Evolutionary conservation across 352 stramenopile genomes (phyloP).

Genomic region (Thalassiosira ordinaria): DNA sequence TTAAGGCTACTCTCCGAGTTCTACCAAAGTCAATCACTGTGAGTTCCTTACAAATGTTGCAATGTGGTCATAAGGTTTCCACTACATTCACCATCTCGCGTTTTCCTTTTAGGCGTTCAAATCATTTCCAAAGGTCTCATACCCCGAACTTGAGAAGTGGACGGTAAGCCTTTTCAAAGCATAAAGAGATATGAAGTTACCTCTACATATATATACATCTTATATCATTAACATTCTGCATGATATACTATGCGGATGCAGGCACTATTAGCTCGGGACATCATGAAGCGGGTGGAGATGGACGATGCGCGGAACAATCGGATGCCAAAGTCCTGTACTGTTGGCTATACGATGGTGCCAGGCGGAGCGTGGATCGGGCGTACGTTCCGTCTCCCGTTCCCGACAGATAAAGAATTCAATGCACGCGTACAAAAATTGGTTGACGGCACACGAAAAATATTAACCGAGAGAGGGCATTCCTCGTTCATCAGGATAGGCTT

Average conservation of each 20-base stretch:
- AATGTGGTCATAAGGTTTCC: too few relatives aligned
- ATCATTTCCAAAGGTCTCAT: slow-evolving; percentile 64
- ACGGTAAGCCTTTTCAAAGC: slow-evolving; percentile 19
- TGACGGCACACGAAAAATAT: slow-evolving; percentile 45
- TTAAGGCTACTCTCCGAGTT: slow-evolving; percentile 69
- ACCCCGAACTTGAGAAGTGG: slow-evolving; percentile 54
- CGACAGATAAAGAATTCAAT: slow-evolving; percentile 58
- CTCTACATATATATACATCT: too few relatives aligned
- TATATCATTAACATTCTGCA: too few relatives aligned
- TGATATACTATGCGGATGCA: slow-evolving; percentile 40
- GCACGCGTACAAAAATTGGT: slow-evolving; percentile 48
- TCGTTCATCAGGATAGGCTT: slow-evolving; percentile 55
- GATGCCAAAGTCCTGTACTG: slow-evolving; percentile 69
- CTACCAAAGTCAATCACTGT: slow-evolving; percentile 79
- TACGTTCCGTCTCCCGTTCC: slow-evolving; percentile 55
- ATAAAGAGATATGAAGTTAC: too few relatives aligned
- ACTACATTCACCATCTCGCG: neutral
- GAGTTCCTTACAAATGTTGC: neutral
- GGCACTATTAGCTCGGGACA: slow-evolving; percentile 71
- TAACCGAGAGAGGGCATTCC: slow-evolving; percentile 37
- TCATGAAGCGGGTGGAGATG: slow-evolving; percentile 72
- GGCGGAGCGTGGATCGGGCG: slow-evolving; percentile 55
- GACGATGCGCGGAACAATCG: slow-evolving; percentile 73
- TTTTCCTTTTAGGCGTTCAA: slow-evolving; percentile 73
- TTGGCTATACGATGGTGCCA: slow-evolving; percentile 71